A percentile compares a stretch with the other conserved stretches of the same genome.
phyloP scores from a whole-genome alignment of 345 rosid genomes.

The Ailanthus altissimus region DNA sequence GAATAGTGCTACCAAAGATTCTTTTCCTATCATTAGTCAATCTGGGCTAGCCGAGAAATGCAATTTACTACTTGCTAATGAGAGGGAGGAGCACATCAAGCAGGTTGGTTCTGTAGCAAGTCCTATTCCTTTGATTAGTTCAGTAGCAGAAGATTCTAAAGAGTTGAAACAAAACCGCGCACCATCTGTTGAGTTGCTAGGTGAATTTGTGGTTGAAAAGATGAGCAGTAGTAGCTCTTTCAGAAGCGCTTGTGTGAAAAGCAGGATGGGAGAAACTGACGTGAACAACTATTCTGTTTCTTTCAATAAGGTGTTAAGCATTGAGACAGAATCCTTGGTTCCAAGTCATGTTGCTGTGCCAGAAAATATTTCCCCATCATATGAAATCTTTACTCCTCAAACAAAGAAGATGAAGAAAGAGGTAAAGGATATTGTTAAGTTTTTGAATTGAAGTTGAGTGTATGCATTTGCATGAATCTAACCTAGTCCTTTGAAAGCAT shows the following conservation, averaged over 20 bases:
- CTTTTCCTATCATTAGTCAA: not conserved
- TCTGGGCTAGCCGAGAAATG: not conserved
- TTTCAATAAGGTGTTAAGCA: slow-evolving; percentile 23
- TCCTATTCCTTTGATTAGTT: slow-evolving; percentile 13
- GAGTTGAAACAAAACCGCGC: slow-evolving; percentile 28
- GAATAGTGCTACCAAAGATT: slow-evolving; percentile 2
- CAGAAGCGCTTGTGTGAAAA: slow-evolving; percentile 23
- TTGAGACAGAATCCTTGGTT: slow-evolving; percentile 16
- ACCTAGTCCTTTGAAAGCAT: not conserved
- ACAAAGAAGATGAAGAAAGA: slow-evolving; percentile 24
- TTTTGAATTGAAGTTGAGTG: not conserved
- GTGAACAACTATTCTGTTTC: slow-evolving; percentile 34
- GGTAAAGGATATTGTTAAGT: slow-evolving; percentile 9
- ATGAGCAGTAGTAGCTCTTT: slow-evolving; percentile 29
- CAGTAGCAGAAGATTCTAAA: slow-evolving; percentile 18
- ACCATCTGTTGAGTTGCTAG: slow-evolving; percentile 48
- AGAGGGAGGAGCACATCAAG: slow-evolving; percentile 8
- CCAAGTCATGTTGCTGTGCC: slow-evolving; percentile 18
- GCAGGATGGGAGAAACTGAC: slow-evolving; percentile 28
- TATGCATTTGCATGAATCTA: not conserved
- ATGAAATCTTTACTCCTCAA: slow-evolving; percentile 11
- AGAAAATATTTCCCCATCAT: slow-evolving; percentile 2
- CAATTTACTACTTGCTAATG: slow-evolving; percentile 5
- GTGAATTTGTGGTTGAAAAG: slow-evolving; percentile 45
- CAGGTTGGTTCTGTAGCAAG: slow-evolving; percentile 2